Percentiles rank a stretch among this genome's conserved stretches.
Evolutionary conservation across 2,329 filamentous ascomycete species (phyloP).

Genomic region (Hymenoscyphus albidus): DNA sequence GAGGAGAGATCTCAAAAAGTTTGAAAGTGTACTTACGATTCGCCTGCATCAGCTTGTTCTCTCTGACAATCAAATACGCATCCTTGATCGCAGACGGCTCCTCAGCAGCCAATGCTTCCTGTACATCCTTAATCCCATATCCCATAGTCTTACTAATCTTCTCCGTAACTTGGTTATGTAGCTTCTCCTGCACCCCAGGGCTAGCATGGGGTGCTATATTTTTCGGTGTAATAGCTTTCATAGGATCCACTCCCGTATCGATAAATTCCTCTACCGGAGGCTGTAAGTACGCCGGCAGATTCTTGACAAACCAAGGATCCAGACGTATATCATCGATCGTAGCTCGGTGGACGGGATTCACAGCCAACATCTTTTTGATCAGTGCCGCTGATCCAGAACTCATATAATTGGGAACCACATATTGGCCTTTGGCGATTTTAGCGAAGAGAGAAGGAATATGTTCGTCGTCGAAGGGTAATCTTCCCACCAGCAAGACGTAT

Average conservation of each 20-base stretch:
- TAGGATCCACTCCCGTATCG: slow-evolving; percentile 89
- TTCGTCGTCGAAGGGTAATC: slow-evolving; percentile 94
- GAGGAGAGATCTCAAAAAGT: not conserved
- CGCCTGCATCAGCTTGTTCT: slow-evolving; percentile 95
- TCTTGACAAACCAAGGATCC: slow-evolving; percentile 90
- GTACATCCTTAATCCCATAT: slow-evolving; percentile 89
- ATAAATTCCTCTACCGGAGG: slow-evolving; percentile 87
- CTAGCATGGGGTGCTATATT: slow-evolving; percentile 78
- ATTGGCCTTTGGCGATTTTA: slow-evolving; percentile 93
- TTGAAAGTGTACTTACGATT: slow-evolving; percentile 64
- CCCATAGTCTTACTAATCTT: slow-evolving; percentile 99
- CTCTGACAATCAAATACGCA: slow-evolving; percentile 94
- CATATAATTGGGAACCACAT: slow-evolving; percentile 88
- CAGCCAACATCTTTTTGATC: slow-evolving; percentile 90
- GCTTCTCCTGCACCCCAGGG: slow-evolving; percentile 75
- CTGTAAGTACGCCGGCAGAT: slow-evolving; percentile 81
- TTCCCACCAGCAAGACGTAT: slow-evolving; percentile 75
- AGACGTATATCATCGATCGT: slow-evolving; percentile 90
- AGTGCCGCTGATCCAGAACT: slow-evolving; percentile 75
- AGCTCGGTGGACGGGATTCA: slow-evolving; percentile 90
- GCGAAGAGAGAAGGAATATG: slow-evolving; percentile 97
- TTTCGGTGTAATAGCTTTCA: slow-evolving; percentile 81
- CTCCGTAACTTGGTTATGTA: slow-evolving; percentile 87
- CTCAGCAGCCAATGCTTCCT: slow-evolving; percentile 85
- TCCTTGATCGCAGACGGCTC: slow-evolving; percentile 99